phyloP scores from a whole-genome alignment of 805 yeast genomes.

The Saturnispora serradocipensis region DNA sequence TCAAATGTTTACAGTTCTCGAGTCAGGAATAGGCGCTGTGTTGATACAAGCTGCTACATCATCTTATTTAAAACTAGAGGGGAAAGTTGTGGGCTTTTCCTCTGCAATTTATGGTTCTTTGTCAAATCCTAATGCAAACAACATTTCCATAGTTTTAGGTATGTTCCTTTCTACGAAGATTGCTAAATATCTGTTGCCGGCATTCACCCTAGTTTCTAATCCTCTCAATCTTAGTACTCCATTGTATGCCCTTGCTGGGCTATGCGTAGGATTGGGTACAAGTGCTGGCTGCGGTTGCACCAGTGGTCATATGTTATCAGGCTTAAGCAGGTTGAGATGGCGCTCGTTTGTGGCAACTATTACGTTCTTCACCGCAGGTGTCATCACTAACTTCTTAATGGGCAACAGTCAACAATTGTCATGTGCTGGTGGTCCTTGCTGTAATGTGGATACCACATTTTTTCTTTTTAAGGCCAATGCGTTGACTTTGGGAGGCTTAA shows the following conservation, averaged over 20 bases:
- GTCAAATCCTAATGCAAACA: slow-evolving; percentile 18
- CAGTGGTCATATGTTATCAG: slow-evolving; percentile 46
- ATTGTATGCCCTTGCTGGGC: slow-evolving; percentile 27
- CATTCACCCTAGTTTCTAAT: slow-evolving; percentile 15
- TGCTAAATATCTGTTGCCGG: slow-evolving; percentile 19
- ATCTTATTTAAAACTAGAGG: slow-evolving; percentile 30
- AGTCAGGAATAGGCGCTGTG: slow-evolving; percentile 37
- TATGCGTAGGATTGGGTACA: slow-evolving; percentile 40
- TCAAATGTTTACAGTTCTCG: slow-evolving; percentile 37
- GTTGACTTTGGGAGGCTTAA: slow-evolving; percentile 8
- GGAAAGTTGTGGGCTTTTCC: slow-evolving; percentile 40
- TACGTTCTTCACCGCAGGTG: slow-evolving; percentile 30
- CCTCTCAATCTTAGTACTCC: background rate
- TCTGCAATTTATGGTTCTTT: slow-evolving; percentile 30
- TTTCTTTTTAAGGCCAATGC: slow-evolving; percentile 13
- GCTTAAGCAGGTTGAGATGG: slow-evolving; percentile 36
- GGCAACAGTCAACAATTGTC: slow-evolving; percentile 1
- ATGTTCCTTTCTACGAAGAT: slow-evolving; percentile 24
- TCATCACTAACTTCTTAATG: slow-evolving; percentile 14
- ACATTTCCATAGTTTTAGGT: slow-evolving; percentile 30
- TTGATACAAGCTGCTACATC: slow-evolving; percentile 40
- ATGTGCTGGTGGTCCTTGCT: slow-evolving; percentile 11
- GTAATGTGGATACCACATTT: slow-evolving; percentile 16
- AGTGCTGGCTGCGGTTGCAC: slow-evolving; percentile 43
- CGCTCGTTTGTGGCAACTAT: slow-evolving; percentile 39